Evolutionary conservation across 495 filamentous ascomycete species (phyloP).

Genomic region (Cetradonia linearis): DNA sequence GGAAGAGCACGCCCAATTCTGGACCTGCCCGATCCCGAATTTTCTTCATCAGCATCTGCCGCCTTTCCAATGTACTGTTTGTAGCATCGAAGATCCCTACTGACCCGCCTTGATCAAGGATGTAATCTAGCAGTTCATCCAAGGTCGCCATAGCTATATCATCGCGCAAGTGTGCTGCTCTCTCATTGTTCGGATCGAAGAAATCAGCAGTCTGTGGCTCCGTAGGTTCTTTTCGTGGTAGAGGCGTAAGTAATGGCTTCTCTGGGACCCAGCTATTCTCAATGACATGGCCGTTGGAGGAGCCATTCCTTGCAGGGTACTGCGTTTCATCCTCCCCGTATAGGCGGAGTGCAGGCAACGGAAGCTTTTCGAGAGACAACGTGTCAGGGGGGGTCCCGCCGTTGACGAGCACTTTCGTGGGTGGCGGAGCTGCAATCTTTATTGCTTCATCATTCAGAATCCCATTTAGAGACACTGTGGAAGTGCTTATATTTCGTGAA

Average conservation of each 20-base stretch:
- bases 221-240: background rate
- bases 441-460: slow-evolving; percentile 25
- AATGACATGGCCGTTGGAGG: slow-evolving; percentile 11
- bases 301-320: slow-evolving; percentile 15
- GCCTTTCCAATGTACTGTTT: slow-evolving; percentile 81
- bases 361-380: slow-evolving; percentile 25
- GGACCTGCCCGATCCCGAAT: slow-evolving; percentile 77
- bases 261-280: background rate
- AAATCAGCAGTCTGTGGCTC: slow-evolving; percentile 80
- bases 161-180: slow-evolving; percentile 74
- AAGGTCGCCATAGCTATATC: slow-evolving; percentile 86
- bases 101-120: slow-evolving; percentile 70
- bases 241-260: background rate
- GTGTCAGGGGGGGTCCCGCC: slow-evolving; percentile 30
- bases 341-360: slow-evolving; percentile 18
- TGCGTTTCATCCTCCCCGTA: background rate
- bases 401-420: slow-evolving; percentile 41
- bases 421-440: slow-evolving; percentile 34
- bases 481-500: slow-evolving; percentile 20
- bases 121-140: slow-evolving; percentile 81
- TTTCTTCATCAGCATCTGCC: slow-evolving; percentile 71
- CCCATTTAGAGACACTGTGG: slow-evolving; percentile 30
- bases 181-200: slow-evolving; percentile 84
- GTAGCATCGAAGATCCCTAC: slow-evolving; percentile 98
- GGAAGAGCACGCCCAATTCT: slow-evolving; percentile 79